Evolutionary conservation across 345 rosid species (phyloP).

Genomic region (Aquilaria malaccensis): DNA sequence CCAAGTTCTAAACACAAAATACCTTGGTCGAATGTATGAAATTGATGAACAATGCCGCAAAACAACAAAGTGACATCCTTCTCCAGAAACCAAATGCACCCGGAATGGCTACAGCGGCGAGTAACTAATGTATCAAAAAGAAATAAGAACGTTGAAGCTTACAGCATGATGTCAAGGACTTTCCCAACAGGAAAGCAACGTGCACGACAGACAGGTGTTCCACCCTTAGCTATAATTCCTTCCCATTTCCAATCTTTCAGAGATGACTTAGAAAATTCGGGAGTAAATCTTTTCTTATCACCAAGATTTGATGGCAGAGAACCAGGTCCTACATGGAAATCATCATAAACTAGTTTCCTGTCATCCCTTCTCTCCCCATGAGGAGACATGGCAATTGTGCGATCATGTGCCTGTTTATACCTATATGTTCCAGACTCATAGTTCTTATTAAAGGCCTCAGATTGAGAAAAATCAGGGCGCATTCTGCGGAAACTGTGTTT

Average conservation of each 20-base stretch:
- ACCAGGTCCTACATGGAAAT: constrained; percentile 34
- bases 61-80: no score
- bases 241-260: constrained; percentile 96
- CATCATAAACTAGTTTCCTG: constrained; percentile 47
- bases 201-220: constrained; percentile 85
- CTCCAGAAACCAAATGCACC: no score
- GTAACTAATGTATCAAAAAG: not conserved
- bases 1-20: no score
- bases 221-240: constrained; percentile 94
- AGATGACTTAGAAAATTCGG: constrained; percentile 47
- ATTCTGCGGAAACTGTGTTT: constrained; percentile 35
- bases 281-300: constrained; percentile 53
- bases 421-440: constrained; percentile 31
- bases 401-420: constrained; percentile 45
- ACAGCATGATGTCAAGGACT: constrained; percentile 72
- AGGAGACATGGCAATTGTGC: constrained; percentile 22
- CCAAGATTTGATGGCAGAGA: constrained; percentile 30
- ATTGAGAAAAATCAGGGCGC: constrained; percentile 45
- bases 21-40: no score
- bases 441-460: constrained; percentile 39
- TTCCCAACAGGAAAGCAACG: constrained; percentile 95
- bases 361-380: constrained; percentile 39
- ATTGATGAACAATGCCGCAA: no score
- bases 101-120: not conserved
- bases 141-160: constrained; percentile 20